These are phyloP conservation scores for Nepenthes mirabilis DNA, from an alignment of 148 eudicot species.

Conservation along the genomic window DNA sequence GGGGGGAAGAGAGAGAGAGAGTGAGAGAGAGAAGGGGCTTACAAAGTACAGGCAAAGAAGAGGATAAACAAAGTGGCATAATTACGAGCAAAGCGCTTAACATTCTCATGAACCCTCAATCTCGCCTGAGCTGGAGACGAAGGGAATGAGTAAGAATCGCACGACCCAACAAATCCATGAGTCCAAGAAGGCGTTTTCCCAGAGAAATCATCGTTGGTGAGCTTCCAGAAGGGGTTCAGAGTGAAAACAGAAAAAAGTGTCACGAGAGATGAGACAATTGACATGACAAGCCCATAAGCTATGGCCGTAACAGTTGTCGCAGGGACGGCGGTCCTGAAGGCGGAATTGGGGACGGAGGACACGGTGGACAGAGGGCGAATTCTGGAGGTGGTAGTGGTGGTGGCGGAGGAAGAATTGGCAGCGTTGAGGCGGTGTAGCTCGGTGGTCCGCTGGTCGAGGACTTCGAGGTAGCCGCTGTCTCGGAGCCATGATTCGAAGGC, in stretches of 20 bases:
- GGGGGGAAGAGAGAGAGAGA: background rate
- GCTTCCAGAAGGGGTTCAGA: conserved; percentile 70
- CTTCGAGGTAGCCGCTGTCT: conserved; percentile 77
- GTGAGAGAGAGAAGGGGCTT: conserved; percentile 9
- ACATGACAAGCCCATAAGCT: conserved; percentile 15
- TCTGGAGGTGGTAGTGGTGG: conserved; percentile 11
- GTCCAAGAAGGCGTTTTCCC: conserved; percentile 44
- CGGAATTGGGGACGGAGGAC: conserved; percentile 10
- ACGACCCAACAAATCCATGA: conserved; percentile 40
- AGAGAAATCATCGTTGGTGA: conserved; percentile 46
- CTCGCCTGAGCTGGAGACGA: conserved; percentile 52
- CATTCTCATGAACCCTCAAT: conserved; percentile 71
- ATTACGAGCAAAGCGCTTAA: conserved; percentile 71
- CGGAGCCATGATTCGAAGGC: conserved; percentile 96
- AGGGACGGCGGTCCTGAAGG: conserved; percentile 3
- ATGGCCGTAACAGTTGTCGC: conserved; percentile 21
- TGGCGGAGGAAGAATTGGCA: conserved; percentile 8
- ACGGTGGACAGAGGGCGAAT: conserved; percentile 1
- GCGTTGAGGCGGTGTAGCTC: conserved; percentile 54
- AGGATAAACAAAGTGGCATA: conserved; percentile 49
- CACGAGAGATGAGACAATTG: conserved; percentile 27
- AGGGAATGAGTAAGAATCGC: conserved; percentile 61
- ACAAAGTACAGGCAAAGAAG: conserved; percentile 78
- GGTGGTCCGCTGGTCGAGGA: conserved; percentile 81
- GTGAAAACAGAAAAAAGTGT: conserved; percentile 58